A percentile compares a stretch with the other conserved stretches of the same genome.
These are phyloP conservation scores for Amanita phalloides DNA, from an alignment of 768 basidiomycete genomes.

Conservation along the genomic window DNA sequence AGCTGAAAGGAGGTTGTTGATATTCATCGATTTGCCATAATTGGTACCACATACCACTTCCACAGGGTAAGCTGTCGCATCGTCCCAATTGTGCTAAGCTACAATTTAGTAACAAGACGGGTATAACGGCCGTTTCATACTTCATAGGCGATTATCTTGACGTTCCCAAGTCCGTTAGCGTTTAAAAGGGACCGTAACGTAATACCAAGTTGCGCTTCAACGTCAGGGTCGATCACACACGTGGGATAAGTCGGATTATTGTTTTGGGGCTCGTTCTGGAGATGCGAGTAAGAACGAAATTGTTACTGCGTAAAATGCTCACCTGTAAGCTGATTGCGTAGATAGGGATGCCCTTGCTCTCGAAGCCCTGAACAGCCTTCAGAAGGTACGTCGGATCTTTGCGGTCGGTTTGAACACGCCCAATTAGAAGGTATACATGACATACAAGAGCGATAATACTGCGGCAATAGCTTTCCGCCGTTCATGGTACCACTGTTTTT, in stretches of 20 bases:
- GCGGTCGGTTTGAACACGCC: neutral
- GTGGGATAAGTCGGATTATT: constrained; percentile 63
- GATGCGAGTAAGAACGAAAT: neutral
- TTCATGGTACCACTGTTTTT: constrained; percentile 57
- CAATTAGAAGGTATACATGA: neutral
- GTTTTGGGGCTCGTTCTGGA: constrained; percentile 39
- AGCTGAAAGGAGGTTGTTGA: constrained; percentile 20
- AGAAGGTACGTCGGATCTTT: constrained; percentile 65
- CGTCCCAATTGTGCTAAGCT: constrained; percentile 56
- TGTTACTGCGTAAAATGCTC: neutral
- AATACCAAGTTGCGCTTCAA: constrained; percentile 50
- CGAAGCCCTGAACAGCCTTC: constrained; percentile 62
- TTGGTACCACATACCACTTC: constrained; percentile 16
- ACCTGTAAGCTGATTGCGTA: constrained; percentile 55
- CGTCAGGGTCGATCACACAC: constrained; percentile 37
- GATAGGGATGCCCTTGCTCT: constrained; percentile 43
- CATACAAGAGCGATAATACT: constrained; percentile 39
- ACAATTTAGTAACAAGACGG: neutral
- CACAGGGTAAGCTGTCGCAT: constrained; percentile 53
- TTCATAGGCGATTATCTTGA: constrained; percentile 46
- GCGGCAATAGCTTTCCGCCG: constrained; percentile 47
- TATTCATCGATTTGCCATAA: neutral
- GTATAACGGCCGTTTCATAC: neutral
- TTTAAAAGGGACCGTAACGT: constrained; percentile 49
- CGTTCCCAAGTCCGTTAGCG: constrained; percentile 44